Conservation (phyloP, 257 asterid genomes). For the Vinca minor region DNA sequence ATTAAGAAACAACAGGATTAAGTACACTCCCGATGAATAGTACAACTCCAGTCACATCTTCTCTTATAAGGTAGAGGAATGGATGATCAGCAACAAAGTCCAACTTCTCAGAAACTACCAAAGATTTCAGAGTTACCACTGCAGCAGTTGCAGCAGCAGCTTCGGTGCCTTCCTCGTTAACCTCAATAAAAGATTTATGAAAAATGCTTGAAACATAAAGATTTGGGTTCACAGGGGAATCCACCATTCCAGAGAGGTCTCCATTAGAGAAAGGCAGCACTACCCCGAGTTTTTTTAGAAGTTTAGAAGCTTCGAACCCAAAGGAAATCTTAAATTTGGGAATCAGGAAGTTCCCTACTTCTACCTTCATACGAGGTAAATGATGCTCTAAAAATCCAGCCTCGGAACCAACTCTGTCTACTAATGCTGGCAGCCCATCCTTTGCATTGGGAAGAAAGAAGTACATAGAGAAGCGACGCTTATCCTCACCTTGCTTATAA, state of each 20-base stretch:
- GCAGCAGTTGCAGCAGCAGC: conserved; percentile 33
- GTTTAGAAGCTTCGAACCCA: conserved; percentile 33
- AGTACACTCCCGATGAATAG: conserved; percentile 28
- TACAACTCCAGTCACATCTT: conserved; percentile 27
- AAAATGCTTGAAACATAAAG: conserved; percentile 31
- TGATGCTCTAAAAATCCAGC: conserved; percentile 16
- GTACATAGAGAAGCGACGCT: conserved; percentile 19
- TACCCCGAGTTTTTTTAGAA: conserved; percentile 27
- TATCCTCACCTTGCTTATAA: conserved; percentile 16
- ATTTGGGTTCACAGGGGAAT: conserved; percentile 18
- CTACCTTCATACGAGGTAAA: conserved; percentile 8
- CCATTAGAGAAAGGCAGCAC: conserved; percentile 28
- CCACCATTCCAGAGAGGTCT: conserved; percentile 31
- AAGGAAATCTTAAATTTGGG: conserved; percentile 34
- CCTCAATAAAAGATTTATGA: conserved; percentile 36
- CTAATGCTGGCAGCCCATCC: conserved; percentile 15
- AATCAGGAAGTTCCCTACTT: conserved; percentile 21
- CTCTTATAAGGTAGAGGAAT: conserved; percentile 31
- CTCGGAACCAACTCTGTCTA: conserved; percentile 14
- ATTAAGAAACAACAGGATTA: conserved; percentile 17
- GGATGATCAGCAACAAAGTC: conserved; percentile 40
- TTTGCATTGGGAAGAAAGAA: conserved; percentile 17
- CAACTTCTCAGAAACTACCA: not conserved
- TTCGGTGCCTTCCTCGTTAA: conserved; percentile 40
- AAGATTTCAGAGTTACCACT: not conserved